phyloP scores from a whole-genome alignment of 768 basidiomycete species.

The Termitomyces sp. region DNA sequence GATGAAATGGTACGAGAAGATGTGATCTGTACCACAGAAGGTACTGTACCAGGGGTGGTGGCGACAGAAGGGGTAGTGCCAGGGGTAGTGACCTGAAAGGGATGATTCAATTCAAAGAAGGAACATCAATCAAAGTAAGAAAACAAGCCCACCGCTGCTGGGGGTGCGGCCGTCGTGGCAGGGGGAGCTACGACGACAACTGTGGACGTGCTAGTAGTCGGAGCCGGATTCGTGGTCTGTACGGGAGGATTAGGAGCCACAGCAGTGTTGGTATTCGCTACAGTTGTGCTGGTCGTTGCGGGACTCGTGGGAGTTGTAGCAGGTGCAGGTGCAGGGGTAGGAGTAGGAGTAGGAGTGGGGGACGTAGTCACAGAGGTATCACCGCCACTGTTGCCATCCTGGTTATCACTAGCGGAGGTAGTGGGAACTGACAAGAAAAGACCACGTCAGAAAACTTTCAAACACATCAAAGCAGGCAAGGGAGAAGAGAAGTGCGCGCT shows the following conservation, averaged over 20 bases:
- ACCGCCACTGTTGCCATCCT: neutral
- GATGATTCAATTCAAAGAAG: neutral
- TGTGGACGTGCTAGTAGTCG: constrained; percentile 3
- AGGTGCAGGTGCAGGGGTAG: neutral
- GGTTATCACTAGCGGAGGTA: neutral
- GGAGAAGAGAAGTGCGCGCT: constrained; percentile 1
- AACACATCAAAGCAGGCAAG: neutral
- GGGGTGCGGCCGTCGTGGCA: neutral
- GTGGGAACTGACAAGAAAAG: neutral
- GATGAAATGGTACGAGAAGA: constrained; percentile 7
- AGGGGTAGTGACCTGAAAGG: constrained; percentile 7
- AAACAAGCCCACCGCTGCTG: neutral
- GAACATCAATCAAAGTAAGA: neutral
- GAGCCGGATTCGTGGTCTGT: constrained; percentile 3
- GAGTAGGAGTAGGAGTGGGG: neutral
- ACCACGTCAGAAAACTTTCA: constrained; percentile 1
- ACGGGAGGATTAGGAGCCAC: neutral
- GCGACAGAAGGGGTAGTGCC: neutral
- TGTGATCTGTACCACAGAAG: neutral
- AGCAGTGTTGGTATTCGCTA: neutral
- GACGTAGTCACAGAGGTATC: neutral
- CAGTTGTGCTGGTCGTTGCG: neutral
- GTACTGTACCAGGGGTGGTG: neutral
- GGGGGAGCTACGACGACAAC: neutral
- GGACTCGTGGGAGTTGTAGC: neutral